Conservation (phyloP, 1,284 basidiomycete species). For the Ustilago nuda region DNA sequence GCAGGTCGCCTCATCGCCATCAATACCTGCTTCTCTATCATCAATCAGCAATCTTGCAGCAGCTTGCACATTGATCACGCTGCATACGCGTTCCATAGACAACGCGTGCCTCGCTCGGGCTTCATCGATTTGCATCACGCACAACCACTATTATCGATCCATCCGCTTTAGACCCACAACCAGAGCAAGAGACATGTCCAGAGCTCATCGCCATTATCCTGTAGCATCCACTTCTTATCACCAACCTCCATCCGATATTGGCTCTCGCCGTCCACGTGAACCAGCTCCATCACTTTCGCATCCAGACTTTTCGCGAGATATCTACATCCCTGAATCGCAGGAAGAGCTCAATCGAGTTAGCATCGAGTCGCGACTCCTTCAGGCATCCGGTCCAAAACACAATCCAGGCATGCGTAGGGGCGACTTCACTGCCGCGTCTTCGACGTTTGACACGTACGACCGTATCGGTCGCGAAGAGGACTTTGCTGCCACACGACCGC, state of each 20-base stretch:
- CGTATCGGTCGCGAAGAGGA: constrained; percentile 47
- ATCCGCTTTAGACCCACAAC: constrained; percentile 10
- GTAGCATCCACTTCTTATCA: constrained; percentile 47
- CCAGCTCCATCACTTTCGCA: constrained; percentile 9
- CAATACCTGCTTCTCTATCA: not conserved
- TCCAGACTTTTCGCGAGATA: constrained; percentile 40
- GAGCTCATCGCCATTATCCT: constrained; percentile 34
- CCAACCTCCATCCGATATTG: constrained; percentile 13
- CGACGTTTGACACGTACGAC: constrained; percentile 49
- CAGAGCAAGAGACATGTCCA: constrained; percentile 17
- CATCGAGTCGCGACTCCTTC: constrained; percentile 43
- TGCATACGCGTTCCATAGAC: not conserved
- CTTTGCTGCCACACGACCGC: constrained; percentile 16
- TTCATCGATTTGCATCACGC: constrained; percentile 21
- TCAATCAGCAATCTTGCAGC: not conserved
- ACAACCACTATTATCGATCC: not conserved
- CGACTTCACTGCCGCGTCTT: constrained; percentile 35
- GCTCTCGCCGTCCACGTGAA: constrained; percentile 9
- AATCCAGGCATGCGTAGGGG: constrained; percentile 15
- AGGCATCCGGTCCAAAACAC: constrained; percentile 26
- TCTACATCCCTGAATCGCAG: constrained; percentile 46
- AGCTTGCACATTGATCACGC: not conserved
- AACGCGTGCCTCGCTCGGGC: constrained; percentile 6
- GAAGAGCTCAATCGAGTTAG: constrained; percentile 41
- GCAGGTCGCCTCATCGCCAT: constrained; percentile 7